These are phyloP conservation scores for Amanita molliuscula DNA, from an alignment of 768 basidiomycete genomes.

Conservation along the genomic window DNA sequence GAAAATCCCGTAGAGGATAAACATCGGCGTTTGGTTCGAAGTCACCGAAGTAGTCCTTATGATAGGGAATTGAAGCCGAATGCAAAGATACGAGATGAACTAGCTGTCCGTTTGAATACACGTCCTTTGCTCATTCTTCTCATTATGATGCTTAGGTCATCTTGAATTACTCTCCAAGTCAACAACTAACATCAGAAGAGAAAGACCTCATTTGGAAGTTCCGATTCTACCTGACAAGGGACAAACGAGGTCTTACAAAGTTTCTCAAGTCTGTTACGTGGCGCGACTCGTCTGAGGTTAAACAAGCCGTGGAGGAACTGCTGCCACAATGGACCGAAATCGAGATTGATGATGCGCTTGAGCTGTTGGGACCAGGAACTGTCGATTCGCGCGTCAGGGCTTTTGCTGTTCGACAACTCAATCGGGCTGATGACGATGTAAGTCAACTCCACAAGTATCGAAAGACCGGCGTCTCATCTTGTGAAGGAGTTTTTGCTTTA, in stretches of 20 bases:
- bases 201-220: slow-evolving; percentile 98
- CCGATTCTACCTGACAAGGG: slow-evolving; percentile 90
- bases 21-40: slow-evolving; percentile 86
- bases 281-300: slow-evolving; percentile 93
- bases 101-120: slow-evolving; percentile 51
- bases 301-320: slow-evolving; percentile 94
- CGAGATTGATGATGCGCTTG: slow-evolving; percentile 93
- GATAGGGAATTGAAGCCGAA: slow-evolving; percentile 96
- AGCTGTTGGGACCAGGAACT: slow-evolving; percentile 83
- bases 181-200: slow-evolving; percentile 78
- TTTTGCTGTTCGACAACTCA: slow-evolving; percentile 89
- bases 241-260: slow-evolving; percentile 92
- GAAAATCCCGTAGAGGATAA: slow-evolving; percentile 99
- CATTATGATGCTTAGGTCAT: slow-evolving; percentile 50
- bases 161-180: slow-evolving; percentile 85
- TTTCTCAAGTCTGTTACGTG: slow-evolving; percentile 97
- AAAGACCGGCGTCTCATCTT: slow-evolving; percentile 6
- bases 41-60: slow-evolving; percentile 89
- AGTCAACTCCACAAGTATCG: slow-evolving; percentile 12
- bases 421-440: slow-evolving; percentile 91
- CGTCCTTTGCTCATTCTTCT: background rate
- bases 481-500: slow-evolving; percentile 84
- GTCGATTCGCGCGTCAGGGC: slow-evolving; percentile 88
- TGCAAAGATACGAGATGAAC: slow-evolving; percentile 87
- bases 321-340: slow-evolving; percentile 96